Conservation (phyloP, 129 eudicot species). For the Ambrosia artemisiifolia region DNA sequence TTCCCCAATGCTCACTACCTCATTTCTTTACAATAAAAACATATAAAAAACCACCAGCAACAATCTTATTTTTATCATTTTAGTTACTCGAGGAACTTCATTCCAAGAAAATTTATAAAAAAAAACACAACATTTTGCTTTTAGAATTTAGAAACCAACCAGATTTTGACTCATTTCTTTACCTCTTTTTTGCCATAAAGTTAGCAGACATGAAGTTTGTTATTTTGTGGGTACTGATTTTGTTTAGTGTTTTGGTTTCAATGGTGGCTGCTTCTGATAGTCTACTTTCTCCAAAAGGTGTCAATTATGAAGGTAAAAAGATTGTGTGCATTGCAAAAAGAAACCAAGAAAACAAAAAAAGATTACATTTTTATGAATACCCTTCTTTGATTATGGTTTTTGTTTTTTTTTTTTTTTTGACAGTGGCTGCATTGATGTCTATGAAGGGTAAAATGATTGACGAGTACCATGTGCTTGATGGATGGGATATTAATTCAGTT, state of each 20-base stretch:
- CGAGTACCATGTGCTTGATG: slow-evolving; percentile 78
- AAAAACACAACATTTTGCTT: slow-evolving; percentile 28
- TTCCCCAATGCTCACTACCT: slow-evolving; percentile 23
- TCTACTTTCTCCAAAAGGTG: slow-evolving; percentile 94
- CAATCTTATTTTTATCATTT: slow-evolving; percentile 26
- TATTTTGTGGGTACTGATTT: slow-evolving; percentile 27
- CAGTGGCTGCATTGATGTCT: slow-evolving; percentile 98
- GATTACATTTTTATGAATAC: slow-evolving; percentile 3
- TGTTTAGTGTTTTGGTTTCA: slow-evolving; percentile 29
- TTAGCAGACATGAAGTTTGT: slow-evolving; percentile 20
- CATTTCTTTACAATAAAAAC: slow-evolving; percentile 17
- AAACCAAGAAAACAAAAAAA: background rate
- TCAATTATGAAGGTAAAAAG: slow-evolving; percentile 82
- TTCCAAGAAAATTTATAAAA: slow-evolving; percentile 28
- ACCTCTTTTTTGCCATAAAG: slow-evolving; percentile 19
- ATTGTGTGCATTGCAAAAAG: background rate
- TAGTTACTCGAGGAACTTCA: slow-evolving; percentile 39
- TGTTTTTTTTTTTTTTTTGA: slow-evolving; percentile 15
- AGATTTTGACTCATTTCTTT: slow-evolving; percentile 15
- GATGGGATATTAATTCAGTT: slow-evolving; percentile 97
- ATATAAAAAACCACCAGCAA: slow-evolving; percentile 28
- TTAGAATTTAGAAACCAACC: slow-evolving; percentile 19
- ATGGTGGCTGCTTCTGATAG: slow-evolving; percentile 49
- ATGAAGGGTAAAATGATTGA: slow-evolving; percentile 76
- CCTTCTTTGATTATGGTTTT: background rate